Evolutionary conservation across 768 basidiomycete species (phyloP), one percentile per base, ranked within the genome.

Genomic region (Kondoa subrosea): DNA sequence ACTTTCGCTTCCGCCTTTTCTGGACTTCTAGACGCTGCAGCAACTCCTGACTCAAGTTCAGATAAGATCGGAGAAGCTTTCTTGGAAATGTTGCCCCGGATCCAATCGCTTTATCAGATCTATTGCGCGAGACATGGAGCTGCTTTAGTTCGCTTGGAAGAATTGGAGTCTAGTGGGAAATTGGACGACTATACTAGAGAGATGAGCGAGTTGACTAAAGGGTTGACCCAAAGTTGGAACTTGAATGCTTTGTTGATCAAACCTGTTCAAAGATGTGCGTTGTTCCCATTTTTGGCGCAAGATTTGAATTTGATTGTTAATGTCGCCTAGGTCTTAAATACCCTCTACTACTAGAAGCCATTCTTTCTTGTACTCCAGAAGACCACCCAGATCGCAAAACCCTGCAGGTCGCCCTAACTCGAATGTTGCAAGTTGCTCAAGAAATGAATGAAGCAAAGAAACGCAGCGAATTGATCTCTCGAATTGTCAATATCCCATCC

Each of bases 161-260:
- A 77, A 34, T 78, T 85, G 25, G 73, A 75, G 17, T 66, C 77
- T 73, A 81, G 85, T 0, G 40, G 40, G 21, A 50, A 21, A 21
- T 81, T 92, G 4, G 78, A 80, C 16, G 78, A 81, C 1, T 91
- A 91, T 76, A 81, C 88, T 59, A 76, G 81, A 12, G 83, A 84
- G 26, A 71, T 71, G 69, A 70, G 71, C 67, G 71, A 69, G 17
- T 69, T 74, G n/a, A 65, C 70, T 8, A 62, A 65, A 58, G 71
- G 72, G 0, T 67, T 92, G 78, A 88, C 90, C 73, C 86, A 86
- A 74, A 88, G 88, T 76, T 86, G 87, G 75, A 95, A 99, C 75
- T 81, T 99, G 33, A 88, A 89, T 68, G 91, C 90, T 8, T 93
- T 97, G 79, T 84, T 97, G 69, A 97, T 97, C 82, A 96, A 96